Conservation (phyloP, 768 basidiomycete species). For the Tricholoma furcatifolium region DNA sequence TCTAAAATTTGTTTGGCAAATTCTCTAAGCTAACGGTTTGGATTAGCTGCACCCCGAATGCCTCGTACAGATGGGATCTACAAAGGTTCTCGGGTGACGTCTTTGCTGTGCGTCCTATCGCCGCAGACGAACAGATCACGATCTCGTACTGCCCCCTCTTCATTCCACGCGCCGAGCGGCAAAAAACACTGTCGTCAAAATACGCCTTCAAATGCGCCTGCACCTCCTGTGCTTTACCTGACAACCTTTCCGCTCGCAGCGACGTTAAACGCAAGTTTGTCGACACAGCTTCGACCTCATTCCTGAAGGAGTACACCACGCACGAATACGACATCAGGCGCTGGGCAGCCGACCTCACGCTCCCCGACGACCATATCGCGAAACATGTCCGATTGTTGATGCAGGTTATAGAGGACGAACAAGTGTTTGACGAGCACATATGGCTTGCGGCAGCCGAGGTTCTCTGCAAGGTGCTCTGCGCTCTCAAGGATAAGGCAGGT, state of each 20-base stretch:
- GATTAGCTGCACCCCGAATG: constrained; percentile 10
- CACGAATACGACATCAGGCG: constrained; percentile 9
- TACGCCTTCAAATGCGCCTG: constrained; percentile 19
- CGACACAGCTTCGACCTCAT: not conserved
- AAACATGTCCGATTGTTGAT: constrained; percentile 5
- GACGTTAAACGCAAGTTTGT: constrained; percentile 17
- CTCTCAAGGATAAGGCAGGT: constrained; percentile 14
- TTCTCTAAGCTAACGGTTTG: not conserved
- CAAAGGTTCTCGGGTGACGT: constrained; percentile 6
- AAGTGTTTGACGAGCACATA: constrained; percentile 1
- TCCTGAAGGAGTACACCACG: not conserved
- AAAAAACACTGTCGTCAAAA: constrained; percentile 2
- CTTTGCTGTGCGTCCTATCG: constrained; percentile 16
- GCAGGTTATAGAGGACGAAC: constrained; percentile 17
- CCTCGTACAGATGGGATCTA: constrained; percentile 9
- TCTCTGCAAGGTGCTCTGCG: constrained; percentile 21
- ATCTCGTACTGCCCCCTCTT: constrained; percentile 10
- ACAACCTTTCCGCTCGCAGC: constrained; percentile 11
- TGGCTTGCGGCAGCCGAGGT: constrained; percentile 15
- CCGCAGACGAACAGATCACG: constrained; percentile 16
- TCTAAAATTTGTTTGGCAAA: not conserved
- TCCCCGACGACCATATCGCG: constrained; percentile 12
- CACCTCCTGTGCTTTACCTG: constrained; percentile 12
- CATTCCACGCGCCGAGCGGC: constrained; percentile 8
- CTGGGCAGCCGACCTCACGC: constrained; percentile 12